Percentiles rank a stretch among this genome's conserved stretches.
phyloP scores from a whole-genome alignment of 495 filamentous ascomycete genomes.

The Astrothelium subdiscretum region DNA sequence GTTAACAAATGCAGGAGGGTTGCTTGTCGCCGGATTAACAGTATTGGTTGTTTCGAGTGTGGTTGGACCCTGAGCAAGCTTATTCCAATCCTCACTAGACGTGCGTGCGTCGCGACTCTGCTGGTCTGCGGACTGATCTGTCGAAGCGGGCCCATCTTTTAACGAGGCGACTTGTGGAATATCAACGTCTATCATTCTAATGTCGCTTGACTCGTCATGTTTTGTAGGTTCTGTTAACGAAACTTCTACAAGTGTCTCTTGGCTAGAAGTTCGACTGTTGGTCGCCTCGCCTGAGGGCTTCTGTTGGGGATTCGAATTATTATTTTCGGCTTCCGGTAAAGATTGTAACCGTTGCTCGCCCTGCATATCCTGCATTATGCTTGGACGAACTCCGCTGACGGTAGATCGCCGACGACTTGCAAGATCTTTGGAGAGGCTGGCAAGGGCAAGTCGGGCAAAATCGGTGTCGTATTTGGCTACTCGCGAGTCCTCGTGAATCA shows the following conservation, averaged over 20 bases:
- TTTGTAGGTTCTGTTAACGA: not conserved
- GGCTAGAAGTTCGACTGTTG: not conserved
- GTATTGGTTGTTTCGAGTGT: not conserved
- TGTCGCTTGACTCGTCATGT: not conserved
- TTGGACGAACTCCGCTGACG: constrained; percentile 26
- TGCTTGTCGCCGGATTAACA: too few relatives aligned
- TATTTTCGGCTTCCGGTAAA: not conserved
- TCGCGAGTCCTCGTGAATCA: not conserved
- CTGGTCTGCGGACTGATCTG: not conserved
- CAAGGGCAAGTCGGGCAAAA: constrained; percentile 67
- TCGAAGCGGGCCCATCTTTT: not conserved
- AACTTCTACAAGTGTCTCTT: not conserved
- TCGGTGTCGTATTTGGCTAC: not conserved
- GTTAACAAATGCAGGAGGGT: not conserved
- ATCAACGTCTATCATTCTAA: not conserved
- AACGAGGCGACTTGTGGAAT: not conserved
- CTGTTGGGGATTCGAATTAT: not conserved
- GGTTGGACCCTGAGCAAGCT: not conserved
- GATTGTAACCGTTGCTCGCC: not conserved
- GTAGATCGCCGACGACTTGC: constrained; percentile 47
- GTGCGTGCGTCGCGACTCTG: not conserved
- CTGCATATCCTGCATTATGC: not conserved
- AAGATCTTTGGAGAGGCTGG: constrained; percentile 48
- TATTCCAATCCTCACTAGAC: not conserved
- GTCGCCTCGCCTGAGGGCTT: not conserved